phyloP scores from a whole-genome alignment of 805 yeast species.

The Candida rishiriensis region DNA sequence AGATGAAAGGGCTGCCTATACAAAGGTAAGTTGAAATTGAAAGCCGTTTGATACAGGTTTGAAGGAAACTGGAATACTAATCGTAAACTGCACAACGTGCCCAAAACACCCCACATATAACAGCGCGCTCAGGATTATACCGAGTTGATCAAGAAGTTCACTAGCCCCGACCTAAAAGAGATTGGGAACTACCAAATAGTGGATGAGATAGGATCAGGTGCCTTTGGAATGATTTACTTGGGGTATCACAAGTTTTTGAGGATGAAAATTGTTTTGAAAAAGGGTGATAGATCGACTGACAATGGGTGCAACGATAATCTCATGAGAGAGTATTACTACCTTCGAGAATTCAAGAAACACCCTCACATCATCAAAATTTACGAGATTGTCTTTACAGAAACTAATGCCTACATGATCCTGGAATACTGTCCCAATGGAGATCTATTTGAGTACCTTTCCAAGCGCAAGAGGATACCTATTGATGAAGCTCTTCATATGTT shows the following conservation, averaged over 20 bases:
- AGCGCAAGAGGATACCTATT: conserved; percentile 43
- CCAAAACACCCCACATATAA: background rate
- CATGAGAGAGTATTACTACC: conserved; percentile 86
- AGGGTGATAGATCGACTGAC: conserved; percentile 42
- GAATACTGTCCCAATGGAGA: conserved; percentile 88
- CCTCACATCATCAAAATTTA: conserved; percentile 80
- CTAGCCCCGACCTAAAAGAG: conserved; percentile 44
- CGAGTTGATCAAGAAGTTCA: conserved; percentile 32
- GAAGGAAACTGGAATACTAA: background rate
- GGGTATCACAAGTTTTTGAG: conserved; percentile 76
- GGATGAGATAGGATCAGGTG: conserved; percentile 81
- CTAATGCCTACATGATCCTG: conserved; percentile 76
- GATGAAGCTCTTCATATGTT: conserved; percentile 51
- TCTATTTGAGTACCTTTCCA: conserved; percentile 61
- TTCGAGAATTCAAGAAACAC: conserved; percentile 69
- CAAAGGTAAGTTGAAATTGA: conserved; percentile 20
- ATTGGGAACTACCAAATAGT: conserved; percentile 79
- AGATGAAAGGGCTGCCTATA: conserved; percentile 28
- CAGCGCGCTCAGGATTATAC: conserved; percentile 33
- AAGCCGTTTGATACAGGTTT: background rate
- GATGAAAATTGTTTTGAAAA: conserved; percentile 78
- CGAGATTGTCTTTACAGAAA: conserved; percentile 80
- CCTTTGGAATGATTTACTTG: conserved; percentile 87
- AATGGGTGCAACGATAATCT: conserved; percentile 71
- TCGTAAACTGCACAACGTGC: background rate